These are phyloP conservation scores for Tribonema minus DNA, from an alignment of 108 stramenopile species.

Conservation along the genomic window DNA sequence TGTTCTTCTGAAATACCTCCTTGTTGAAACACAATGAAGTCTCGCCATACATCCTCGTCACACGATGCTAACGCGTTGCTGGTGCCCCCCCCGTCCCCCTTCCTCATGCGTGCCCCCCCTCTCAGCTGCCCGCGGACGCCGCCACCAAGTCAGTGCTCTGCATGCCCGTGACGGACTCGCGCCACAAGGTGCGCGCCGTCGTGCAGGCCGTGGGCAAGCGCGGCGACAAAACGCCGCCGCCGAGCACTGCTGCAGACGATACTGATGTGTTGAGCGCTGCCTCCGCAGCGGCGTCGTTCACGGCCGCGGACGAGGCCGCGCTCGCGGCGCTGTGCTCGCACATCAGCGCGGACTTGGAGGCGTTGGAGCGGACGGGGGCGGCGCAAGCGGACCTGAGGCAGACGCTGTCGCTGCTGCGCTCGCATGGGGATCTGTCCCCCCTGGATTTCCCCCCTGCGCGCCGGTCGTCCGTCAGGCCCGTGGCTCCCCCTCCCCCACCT, in stretches of 20 bases:
- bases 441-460: background rate
- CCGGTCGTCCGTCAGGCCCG: no score
- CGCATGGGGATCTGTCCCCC: background rate
- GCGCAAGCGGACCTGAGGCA: background rate
- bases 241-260: background rate
- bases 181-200: conserved; percentile 9
- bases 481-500: no score
- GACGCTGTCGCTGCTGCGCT: background rate
- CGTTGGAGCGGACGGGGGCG: conserved; percentile 8
- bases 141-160: conserved; percentile 7
- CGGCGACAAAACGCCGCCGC: background rate
- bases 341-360: conserved; percentile 36
- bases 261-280: background rate
- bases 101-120: no score
- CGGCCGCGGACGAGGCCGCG: conserved; percentile 24
- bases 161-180: conserved; percentile 34
- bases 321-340: conserved; percentile 37
- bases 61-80: no score
- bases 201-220: conserved; percentile 33
- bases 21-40: no score
- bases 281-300: background rate
- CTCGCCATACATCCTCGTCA: no score
- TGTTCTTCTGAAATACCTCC: no score
- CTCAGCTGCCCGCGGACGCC: background rate
- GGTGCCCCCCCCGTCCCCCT: no score